Base-by-base conservation (phyloP, 768 basidiomycete species). In the Thelephora ganbajun region DNA sequence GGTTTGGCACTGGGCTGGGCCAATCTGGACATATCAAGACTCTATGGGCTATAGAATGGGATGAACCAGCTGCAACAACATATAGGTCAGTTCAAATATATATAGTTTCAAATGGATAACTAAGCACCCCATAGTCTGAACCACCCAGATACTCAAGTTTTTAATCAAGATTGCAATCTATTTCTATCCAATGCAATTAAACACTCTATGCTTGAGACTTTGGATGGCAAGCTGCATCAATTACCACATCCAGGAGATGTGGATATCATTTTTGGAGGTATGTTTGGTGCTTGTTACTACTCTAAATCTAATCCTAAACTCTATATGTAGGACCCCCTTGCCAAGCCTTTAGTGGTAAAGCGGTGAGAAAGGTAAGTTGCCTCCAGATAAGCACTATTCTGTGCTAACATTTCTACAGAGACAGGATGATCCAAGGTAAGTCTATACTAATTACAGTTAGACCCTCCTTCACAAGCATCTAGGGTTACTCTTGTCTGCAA, bases 221-320 rank as follows among this genome's bases (percentile, higher is more conserved):
- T 72, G 2, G 63, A 70, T 53, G 62, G 64, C n/a, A 67, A 55
- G 54, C 64, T 62, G 9, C 66, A 63, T 20, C 56, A 61, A 0
- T 69, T 87, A 69, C 84, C 83, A 6, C 64, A 65, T 49, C 72
- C 67, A 35, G 73, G 71, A 3, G 73, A 77, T 12, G 72, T 83
- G 2, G 80, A 83, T 53, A 73, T 87, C 47, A 74, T 87, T n/a
- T 82, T 71, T 60, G 82, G 84, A 50, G 81, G 83, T 80, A 62
- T 43, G 71, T 61, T 5, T 11, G 12, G 34, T 23, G 14, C 36
- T 53, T 35, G 11, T 39, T 42, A 35, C 16, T 13, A 47, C 14
- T 44, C 11, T 11, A 20, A 30, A 47, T 11, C 47, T 18, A 26
- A 43, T 33, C 45, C 36, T 23, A n/a, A 39, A 5, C 19, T 6